These are phyloP conservation scores for Acanthamoeba royreba DNA, from an alignment of 208 protist genomes.

Conservation along the genomic window DNA sequence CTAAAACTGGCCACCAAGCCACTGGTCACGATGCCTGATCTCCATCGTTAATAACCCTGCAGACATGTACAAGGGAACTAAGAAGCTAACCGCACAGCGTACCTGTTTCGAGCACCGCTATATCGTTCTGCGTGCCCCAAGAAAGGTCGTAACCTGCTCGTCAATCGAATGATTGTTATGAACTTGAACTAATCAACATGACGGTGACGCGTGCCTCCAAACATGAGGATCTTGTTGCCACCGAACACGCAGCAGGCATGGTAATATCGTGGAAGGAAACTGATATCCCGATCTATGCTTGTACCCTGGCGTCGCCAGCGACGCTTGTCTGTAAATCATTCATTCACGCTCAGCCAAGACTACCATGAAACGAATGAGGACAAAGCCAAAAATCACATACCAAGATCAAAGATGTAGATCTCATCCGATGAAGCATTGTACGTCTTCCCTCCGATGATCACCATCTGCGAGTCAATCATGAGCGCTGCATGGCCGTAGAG, in stretches of 20 bases:
- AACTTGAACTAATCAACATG: too few species aligned
- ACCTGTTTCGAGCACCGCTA: not conserved
- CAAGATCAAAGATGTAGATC: not conserved
- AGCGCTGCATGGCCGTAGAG: not conserved
- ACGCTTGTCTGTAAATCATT: not conserved
- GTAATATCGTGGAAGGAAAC: not conserved
- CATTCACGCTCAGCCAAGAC: too few species aligned
- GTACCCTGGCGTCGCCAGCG: not conserved
- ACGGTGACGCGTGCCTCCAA: too few species aligned
- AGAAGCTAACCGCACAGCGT: too few species aligned
- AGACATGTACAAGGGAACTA: too few species aligned
- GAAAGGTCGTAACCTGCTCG: not conserved
- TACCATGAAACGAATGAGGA: not conserved
- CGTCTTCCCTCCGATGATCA: not conserved
- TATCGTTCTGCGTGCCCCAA: not conserved
- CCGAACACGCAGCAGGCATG: not conserved
- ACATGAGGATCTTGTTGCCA: slow-evolving; percentile 5
- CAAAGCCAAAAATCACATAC: not conserved
- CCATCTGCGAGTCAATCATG: not conserved
- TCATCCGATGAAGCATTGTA: not conserved
- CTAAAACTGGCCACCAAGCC: not conserved
- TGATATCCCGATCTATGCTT: not conserved
- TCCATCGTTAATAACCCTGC: too few species aligned
- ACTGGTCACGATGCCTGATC: not conserved
- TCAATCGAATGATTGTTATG: too few species aligned